Evolutionary conservation across 1,284 basidiomycete genomes (phyloP), one percentile per base, ranked within the genome.

Genomic region (Boletus hoseneyae): DNA sequence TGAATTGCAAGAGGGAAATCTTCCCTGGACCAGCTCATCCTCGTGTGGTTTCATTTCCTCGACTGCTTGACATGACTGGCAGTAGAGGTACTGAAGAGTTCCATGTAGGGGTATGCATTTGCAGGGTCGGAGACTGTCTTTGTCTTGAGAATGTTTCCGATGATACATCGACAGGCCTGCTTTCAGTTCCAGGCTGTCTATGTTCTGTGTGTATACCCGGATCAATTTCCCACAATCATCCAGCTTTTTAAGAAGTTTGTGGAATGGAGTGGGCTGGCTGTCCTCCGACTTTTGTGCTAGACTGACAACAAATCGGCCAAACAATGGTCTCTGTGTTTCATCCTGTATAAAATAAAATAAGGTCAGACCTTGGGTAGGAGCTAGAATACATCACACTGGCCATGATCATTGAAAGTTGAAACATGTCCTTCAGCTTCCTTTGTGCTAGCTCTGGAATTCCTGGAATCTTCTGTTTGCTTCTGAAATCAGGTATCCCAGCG

Each of bases 151-250:
- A 23, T 1, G 0, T 10, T 44, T 19, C 5, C 16, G 27, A 41
- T 58, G 53, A 33, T 59, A 56, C 9, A 47, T 56, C 0, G 43
- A 32, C 0, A 58, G 0, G 0, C 48, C 57, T 3, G 42, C 48
- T 32, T 47, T 57, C 2, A 42, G 38, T 35, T 58, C 50, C 0
- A 58, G 36, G 0, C 54, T 39, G 25, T 58, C 50, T 0, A 58
- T 57, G n/a, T 58, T 57, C 21, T 58, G 48, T 1, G 50, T 58
- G 19, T 58, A 58, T 33, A 57, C 7, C 7, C 37, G 9, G 0
- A 47, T 25, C 1, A 59, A 49, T 0, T 12, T 45, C 1, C 44
- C 25, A 6, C 18, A 18, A 27, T 58, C n/a, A 0, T 59, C 41
- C 6, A 58, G 19, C 0, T 0, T 3, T 42, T 59, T 58, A 0